Evolutionary conservation across 768 basidiomycete species (phyloP).

Genomic region (Pulveroboletus sp.): DNA sequence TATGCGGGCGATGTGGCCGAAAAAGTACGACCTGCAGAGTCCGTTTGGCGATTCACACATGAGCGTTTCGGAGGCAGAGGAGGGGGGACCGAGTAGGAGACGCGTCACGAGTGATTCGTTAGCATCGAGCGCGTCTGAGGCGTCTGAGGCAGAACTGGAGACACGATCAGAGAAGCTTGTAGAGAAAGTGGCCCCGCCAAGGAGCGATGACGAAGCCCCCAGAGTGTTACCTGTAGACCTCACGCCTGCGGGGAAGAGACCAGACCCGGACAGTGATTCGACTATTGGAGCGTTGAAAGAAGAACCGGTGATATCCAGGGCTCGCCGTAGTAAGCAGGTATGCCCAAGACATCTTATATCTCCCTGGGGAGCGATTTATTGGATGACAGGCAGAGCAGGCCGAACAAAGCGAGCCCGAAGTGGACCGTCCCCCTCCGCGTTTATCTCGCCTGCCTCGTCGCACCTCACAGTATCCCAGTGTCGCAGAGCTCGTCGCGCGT

Average conservation of each 20-base stretch:
- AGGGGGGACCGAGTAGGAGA: slow-evolving; percentile 43
- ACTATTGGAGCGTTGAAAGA: slow-evolving; percentile 64
- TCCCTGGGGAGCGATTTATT: slow-evolving; percentile 8
- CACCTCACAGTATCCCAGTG: slow-evolving; percentile 52
- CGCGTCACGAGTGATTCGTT: slow-evolving; percentile 54
- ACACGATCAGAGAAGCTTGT: slow-evolving; percentile 20
- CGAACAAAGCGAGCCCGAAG: slow-evolving; percentile 20
- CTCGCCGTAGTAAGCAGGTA: slow-evolving; percentile 26
- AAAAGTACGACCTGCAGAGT: slow-evolving; percentile 51
- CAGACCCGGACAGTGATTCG: slow-evolving; percentile 78
- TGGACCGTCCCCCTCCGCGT: slow-evolving; percentile 28
- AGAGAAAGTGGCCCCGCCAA: slow-evolving; percentile 15
- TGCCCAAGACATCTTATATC: slow-evolving; percentile 5
- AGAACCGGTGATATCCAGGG: slow-evolving; percentile 13
- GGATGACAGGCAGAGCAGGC: slow-evolving; percentile 17
- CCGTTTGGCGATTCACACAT: slow-evolving; percentile 51
- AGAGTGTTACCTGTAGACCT: slow-evolving; percentile 8
- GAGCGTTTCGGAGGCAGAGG: slow-evolving; percentile 72
- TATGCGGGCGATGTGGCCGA: slow-evolving; percentile 69
- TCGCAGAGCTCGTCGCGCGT: slow-evolving; percentile 81
- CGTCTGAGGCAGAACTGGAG: slow-evolving; percentile 58
- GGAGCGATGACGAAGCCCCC: slow-evolving; percentile 17
- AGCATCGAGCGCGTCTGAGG: slow-evolving; percentile 67
- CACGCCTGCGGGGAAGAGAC: slow-evolving; percentile 32
- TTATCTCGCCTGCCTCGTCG: slow-evolving; percentile 65